These are phyloP conservation scores for Bimuria novae-zelandiae DNA, from an alignment of 2,329 filamentous ascomycete genomes.

Conservation along the genomic window DNA sequence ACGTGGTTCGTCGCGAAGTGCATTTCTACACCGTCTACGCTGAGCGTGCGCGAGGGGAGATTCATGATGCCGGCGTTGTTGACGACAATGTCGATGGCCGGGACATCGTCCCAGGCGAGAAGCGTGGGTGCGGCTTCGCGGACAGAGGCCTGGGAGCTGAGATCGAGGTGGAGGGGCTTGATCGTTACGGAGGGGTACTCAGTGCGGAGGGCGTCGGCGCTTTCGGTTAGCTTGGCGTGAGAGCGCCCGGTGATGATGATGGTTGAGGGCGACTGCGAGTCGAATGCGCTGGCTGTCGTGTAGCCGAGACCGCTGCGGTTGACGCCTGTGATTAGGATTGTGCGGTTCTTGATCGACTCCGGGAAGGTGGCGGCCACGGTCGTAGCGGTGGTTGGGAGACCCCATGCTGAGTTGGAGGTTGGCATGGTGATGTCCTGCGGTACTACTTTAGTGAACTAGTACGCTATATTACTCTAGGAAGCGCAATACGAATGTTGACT, in stretches of 20 bases:
- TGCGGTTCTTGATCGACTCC: conserved; percentile 11
- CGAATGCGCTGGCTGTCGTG: background rate
- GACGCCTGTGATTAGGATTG: conserved; percentile 8
- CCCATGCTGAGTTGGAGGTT: conserved; percentile 5
- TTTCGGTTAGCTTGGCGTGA: conserved; percentile 41
- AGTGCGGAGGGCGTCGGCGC: conserved; percentile 36
- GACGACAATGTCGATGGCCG: conserved; percentile 44
- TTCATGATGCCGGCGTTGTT: conserved; percentile 37
- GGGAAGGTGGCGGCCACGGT: conserved; percentile 17
- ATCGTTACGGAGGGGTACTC: conserved; percentile 35
- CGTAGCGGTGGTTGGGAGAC: conserved; percentile 6
- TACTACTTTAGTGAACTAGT: background rate
- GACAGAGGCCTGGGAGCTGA: conserved; percentile 34
- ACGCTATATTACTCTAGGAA: too few species aligned
- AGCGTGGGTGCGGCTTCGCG: conserved; percentile 33
- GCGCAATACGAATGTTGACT: too few species aligned
- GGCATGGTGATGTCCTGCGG: background rate
- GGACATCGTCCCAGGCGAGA: conserved; percentile 17
- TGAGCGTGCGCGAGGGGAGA: conserved; percentile 25
- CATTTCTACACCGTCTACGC: conserved; percentile 47
- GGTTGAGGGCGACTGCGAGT: conserved; percentile 6
- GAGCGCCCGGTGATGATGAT: conserved; percentile 44
- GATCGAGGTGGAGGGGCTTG: conserved; percentile 34
- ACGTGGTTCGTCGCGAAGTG: conserved; percentile 53
- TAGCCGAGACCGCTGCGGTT: conserved; percentile 3